phyloP scores from a whole-genome alignment of 139 green algal species.

The Pleodorina starrii region DNA sequence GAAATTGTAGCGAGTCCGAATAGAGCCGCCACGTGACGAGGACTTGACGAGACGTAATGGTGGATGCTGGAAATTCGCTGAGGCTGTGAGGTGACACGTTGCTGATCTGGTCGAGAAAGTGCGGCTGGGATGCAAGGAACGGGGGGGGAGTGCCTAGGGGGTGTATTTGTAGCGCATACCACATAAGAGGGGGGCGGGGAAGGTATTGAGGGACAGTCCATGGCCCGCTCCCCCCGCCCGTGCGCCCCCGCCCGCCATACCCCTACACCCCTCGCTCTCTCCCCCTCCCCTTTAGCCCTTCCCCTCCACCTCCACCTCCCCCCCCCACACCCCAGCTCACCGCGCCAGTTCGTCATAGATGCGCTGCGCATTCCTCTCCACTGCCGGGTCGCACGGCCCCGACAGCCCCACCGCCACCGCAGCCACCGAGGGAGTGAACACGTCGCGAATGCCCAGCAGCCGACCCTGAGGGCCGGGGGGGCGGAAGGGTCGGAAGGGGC shows the following conservation, averaged over 20 bases:
- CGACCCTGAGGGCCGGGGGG: conserved; percentile 63
- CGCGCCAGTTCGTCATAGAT: conserved; percentile 82
- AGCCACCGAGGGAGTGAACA: conserved; percentile 80
- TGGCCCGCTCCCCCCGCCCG: no score
- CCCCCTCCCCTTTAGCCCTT: neutral
- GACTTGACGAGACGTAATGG: no score
- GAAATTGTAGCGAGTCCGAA: no score
- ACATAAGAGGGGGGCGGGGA: no score
- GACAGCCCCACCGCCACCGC: conserved; percentile 81
- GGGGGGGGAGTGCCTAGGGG: no score
- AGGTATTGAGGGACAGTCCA: no score
- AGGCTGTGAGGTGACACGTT: no score
- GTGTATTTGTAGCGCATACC: no score
- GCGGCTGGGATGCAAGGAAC: no score
- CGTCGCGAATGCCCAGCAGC: conserved; percentile 77
- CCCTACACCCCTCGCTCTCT: neutral
- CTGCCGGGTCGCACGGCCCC: conserved; percentile 75
- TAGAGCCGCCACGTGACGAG: no score
- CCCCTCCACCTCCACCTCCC: neutral
- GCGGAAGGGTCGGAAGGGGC: neutral
- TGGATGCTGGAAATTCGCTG: no score
- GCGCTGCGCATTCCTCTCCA: conserved; percentile 69
- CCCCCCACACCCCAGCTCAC: neutral
- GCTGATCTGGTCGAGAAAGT: no score
- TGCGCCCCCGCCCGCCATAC: neutral